phyloP scores from a whole-genome alignment of 2,329 filamentous ascomycete species.

The Neurospora crassa region DNA sequence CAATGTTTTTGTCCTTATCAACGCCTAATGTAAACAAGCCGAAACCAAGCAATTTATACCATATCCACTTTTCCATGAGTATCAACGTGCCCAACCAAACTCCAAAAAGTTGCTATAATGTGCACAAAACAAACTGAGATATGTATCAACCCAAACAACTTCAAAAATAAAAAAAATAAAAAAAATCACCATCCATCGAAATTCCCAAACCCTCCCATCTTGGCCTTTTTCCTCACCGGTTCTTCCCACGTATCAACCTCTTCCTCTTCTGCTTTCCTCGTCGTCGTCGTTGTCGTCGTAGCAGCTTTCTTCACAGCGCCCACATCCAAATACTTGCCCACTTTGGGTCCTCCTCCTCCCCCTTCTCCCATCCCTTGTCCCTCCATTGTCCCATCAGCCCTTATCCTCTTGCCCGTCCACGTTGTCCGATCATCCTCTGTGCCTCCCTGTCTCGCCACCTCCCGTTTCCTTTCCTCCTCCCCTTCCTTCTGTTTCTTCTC shows the following conservation, averaged over 20 bases:
- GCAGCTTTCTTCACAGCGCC: slow-evolving; percentile 25
- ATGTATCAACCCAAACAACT: too few species aligned
- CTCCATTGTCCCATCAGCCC: slow-evolving; percentile 53
- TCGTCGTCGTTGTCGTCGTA: slow-evolving; percentile 1
- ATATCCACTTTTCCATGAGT: not conserved
- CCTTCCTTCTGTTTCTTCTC: slow-evolving; percentile 58
- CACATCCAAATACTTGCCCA: slow-evolving; percentile 76
- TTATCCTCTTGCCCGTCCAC: slow-evolving; percentile 90
- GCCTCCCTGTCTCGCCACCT: slow-evolving; percentile 54
- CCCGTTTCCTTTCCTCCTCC: slow-evolving; percentile 47
- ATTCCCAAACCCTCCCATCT: slow-evolving; percentile 77
- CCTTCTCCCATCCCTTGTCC: slow-evolving; percentile 25
- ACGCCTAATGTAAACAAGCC: not conserved
- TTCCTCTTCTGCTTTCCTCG: slow-evolving; percentile 29
- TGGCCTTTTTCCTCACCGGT: slow-evolving; percentile 72
- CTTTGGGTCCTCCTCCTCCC: slow-evolving; percentile 26
- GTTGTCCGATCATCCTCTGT: slow-evolving; percentile 84
- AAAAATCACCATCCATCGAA: slow-evolving; percentile 74
- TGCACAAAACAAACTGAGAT: not conserved
- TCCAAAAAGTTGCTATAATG: not conserved
- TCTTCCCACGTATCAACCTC: slow-evolving; percentile 55
- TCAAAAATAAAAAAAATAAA: too few species aligned
- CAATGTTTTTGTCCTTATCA: not conserved
- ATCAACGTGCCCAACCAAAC: not conserved
- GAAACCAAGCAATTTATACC: not conserved